These are phyloP conservation scores for Kodamaea hsintzibuensis DNA, from an alignment of 805 yeast species.

Conservation along the genomic window DNA sequence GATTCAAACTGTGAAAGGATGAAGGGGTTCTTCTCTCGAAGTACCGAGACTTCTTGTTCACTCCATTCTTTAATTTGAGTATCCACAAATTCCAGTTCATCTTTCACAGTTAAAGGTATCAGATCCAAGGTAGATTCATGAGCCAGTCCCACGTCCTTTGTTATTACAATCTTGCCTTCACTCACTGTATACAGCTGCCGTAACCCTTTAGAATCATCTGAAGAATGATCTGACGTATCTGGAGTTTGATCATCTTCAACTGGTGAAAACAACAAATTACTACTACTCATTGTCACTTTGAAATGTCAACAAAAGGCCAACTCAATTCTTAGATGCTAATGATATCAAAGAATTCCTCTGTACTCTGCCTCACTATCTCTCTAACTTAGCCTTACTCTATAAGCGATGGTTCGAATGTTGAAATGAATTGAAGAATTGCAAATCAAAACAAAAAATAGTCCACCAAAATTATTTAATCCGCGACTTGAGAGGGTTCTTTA, in stretches of 20 bases:
- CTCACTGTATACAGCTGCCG: background rate
- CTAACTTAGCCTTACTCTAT: background rate
- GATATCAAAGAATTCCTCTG: background rate
- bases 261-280: slow-evolving; percentile 11
- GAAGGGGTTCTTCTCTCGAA: background rate
- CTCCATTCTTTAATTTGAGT: background rate
- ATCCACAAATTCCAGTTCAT: background rate
- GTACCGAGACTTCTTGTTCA: background rate
- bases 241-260: slow-evolving; percentile 11
- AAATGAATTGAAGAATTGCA: background rate
- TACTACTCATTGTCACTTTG: background rate
- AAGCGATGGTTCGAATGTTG: background rate
- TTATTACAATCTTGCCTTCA: background rate
- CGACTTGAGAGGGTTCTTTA: background rate
- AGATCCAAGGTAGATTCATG: background rate
- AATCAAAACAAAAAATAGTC: background rate
- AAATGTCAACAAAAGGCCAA: background rate
- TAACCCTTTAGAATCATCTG: slow-evolving; percentile 9
- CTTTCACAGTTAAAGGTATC: background rate
- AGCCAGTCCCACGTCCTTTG: background rate
- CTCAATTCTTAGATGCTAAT: background rate
- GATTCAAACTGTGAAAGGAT: background rate
- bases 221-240: slow-evolving; percentile 15
- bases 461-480: background rate
- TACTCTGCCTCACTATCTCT: background rate